These are phyloP conservation scores for Fusarium nisikadoi DNA, from an alignment of 2,329 filamentous ascomycete genomes.

Conservation along the genomic window DNA sequence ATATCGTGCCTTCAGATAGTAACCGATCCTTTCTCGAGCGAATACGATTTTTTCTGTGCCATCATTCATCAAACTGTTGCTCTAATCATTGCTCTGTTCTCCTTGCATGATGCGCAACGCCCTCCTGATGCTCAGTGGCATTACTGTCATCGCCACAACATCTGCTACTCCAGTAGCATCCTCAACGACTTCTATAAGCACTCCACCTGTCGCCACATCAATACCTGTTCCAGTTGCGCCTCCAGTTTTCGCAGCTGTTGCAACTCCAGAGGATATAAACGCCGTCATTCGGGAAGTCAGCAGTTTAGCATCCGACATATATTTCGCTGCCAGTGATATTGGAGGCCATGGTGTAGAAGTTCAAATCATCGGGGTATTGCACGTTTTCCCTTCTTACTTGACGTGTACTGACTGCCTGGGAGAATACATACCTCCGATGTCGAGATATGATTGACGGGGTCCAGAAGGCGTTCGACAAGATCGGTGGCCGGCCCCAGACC, in stretches of 20 bases:
- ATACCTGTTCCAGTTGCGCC: background rate
- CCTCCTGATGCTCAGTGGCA: background rate
- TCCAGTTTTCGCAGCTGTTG: background rate
- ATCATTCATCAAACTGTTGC: background rate
- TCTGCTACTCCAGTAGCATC: background rate
- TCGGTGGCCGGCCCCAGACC: background rate
- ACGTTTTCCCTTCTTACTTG: background rate
- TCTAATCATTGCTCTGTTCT: background rate
- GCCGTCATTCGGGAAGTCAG: background rate
- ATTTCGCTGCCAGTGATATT: background rate
- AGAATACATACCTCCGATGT: constrained; percentile 27
- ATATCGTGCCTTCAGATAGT: background rate
- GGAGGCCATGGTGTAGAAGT: constrained; percentile 4
- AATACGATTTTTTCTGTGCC: background rate
- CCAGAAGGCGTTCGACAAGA: background rate
- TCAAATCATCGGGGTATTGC: constrained; percentile 2
- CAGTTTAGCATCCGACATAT: constrained; percentile 1
- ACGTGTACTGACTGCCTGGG: background rate
- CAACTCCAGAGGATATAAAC: background rate
- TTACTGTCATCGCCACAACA: background rate
- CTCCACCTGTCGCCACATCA: background rate
- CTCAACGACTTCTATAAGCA: background rate
- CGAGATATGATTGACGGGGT: constrained; percentile 14
- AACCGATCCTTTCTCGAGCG: background rate
- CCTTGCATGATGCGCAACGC: constrained; percentile 3